A percentile compares a stretch with the other conserved stretches of the same genome.
phyloP scores from a whole-genome alignment of 768 basidiomycete species.

The Psilocybe sp. region DNA sequence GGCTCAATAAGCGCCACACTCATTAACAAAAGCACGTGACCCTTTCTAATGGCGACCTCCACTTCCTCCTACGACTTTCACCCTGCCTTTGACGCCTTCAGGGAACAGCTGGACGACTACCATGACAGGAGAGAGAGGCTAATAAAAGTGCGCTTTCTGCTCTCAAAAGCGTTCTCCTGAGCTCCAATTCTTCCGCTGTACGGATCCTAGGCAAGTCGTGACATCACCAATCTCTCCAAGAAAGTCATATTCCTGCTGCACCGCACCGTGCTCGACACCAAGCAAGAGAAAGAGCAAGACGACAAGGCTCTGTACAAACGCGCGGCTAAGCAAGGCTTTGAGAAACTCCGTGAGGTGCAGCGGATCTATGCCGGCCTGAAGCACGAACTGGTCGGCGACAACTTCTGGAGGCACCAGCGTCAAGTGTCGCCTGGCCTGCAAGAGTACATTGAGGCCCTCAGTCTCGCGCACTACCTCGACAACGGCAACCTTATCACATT shows the following conservation, averaged over 20 bases:
- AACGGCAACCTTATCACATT: slow-evolving; percentile 65
- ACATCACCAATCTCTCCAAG: slow-evolving; percentile 89
- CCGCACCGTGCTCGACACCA: slow-evolving; percentile 46
- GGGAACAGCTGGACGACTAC: slow-evolving; percentile 73
- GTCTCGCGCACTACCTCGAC: slow-evolving; percentile 84
- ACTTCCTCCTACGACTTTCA: slow-evolving; percentile 18
- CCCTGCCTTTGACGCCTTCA: slow-evolving; percentile 57
- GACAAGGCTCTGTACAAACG: slow-evolving; percentile 27
- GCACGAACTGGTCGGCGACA: slow-evolving; percentile 60
- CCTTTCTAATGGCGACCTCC: slow-evolving; percentile 14
- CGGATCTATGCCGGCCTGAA: slow-evolving; percentile 58
- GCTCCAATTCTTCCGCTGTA: neutral
- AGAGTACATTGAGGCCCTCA: slow-evolving; percentile 93
- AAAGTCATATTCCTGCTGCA: slow-evolving; percentile 93
- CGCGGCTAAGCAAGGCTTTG: slow-evolving; percentile 50
- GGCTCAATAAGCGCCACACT: too few relatives aligned
- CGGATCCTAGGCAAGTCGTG: slow-evolving; percentile 63
- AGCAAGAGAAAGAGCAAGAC: slow-evolving; percentile 21
- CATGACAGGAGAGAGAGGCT: slow-evolving; percentile 88
- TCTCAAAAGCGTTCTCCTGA: neutral
- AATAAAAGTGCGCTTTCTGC: slow-evolving; percentile 62
- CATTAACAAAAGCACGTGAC: slow-evolving; percentile 24
- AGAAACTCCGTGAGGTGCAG: slow-evolving; percentile 68
- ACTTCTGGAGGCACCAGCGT: slow-evolving; percentile 76
- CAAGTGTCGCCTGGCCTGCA: slow-evolving; percentile 81